phyloP scores from a whole-genome alignment of 2,329 filamentous ascomycete species.

The Aspergillus thermomutatus region DNA sequence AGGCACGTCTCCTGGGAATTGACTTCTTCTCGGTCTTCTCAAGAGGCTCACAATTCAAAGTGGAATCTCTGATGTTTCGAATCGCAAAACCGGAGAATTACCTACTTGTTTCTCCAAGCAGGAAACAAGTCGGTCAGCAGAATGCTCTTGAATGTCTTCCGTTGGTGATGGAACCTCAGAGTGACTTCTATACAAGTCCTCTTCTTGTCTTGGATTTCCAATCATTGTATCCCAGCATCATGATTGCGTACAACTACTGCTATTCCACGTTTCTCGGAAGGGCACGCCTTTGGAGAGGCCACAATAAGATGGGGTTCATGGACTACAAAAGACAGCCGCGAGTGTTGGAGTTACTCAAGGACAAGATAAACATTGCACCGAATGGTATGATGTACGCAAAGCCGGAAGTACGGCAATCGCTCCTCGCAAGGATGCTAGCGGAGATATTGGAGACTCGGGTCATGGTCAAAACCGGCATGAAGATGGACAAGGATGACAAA shows the following conservation, averaged over 20 bases:
- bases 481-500: slow-evolving; percentile 83
- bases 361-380: slow-evolving; percentile 86
- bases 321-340: slow-evolving; percentile 76
- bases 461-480: slow-evolving; percentile 98
- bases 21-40: slow-evolving; percentile 98
- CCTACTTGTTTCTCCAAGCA: slow-evolving; percentile 81
- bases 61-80: slow-evolving; percentile 97
- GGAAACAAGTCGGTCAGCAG: slow-evolving; percentile 87
- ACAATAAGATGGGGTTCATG: slow-evolving; percentile 90
- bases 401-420: slow-evolving; percentile 77
- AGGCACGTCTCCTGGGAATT: slow-evolving; percentile 85
- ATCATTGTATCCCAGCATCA: slow-evolving; percentile 91
- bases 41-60: slow-evolving; percentile 94
- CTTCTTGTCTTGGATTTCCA: slow-evolving; percentile 93
- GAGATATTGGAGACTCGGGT: slow-evolving; percentile 94
- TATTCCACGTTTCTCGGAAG: slow-evolving; percentile 95
- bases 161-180: slow-evolving; percentile 95
- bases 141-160: slow-evolving; percentile 93
- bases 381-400: slow-evolving; percentile 97
- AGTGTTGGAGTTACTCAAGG: slow-evolving; percentile 72
- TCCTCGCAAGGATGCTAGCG: slow-evolving; percentile 92
- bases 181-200: slow-evolving; percentile 87
- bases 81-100: slow-evolving; percentile 98
- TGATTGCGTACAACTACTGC: slow-evolving; percentile 99
- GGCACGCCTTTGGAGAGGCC: slow-evolving; percentile 81